phyloP scores from a whole-genome alignment of 176 grass and related monocot genomes.

The Olyra latifolia region DNA sequence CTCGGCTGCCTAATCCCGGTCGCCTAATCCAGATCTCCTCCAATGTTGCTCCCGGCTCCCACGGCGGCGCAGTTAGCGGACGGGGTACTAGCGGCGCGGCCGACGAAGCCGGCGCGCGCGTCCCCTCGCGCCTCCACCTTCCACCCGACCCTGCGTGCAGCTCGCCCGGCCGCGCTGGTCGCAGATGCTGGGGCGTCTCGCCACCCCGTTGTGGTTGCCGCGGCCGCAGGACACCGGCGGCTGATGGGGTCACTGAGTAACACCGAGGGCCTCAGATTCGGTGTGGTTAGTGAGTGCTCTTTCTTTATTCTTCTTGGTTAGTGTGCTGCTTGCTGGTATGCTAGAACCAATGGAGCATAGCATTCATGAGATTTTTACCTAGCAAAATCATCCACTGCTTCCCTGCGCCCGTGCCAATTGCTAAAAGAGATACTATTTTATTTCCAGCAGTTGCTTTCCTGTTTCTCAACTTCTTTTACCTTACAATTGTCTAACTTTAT shows the following conservation, averaged over 20 bases:
- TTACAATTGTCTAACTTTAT: neutral
- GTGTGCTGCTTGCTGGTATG: neutral
- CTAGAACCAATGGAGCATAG: neutral
- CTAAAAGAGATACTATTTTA: neutral
- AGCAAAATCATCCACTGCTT: neutral
- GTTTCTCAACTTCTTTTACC: neutral
- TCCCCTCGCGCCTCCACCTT: too few relatives aligned
- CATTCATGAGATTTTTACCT: neutral
- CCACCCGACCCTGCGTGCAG: neutral
- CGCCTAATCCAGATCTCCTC: too few relatives aligned
- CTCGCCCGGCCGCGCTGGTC: constrained; percentile 5
- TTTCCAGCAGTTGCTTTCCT: neutral
- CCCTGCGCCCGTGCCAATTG: neutral
- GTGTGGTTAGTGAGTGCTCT: constrained; percentile 50
- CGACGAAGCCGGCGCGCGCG: too few relatives aligned
- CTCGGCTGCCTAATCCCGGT: too few relatives aligned
- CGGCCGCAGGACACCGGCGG: constrained; percentile 46
- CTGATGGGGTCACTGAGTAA: constrained; percentile 78
- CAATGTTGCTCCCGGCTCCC: too few relatives aligned
- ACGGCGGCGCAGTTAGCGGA: too few relatives aligned
- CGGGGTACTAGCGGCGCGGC: too few relatives aligned
- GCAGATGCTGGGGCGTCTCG: constrained; percentile 4
- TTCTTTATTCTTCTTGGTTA: neutral
- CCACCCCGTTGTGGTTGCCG: constrained; percentile 31
- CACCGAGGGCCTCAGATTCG: constrained; percentile 74